Evolutionary conservation across 2,329 filamentous ascomycete species (phyloP), one percentile per base, ranked within the genome.

Genomic region (Xylariaceae sp.): DNA sequence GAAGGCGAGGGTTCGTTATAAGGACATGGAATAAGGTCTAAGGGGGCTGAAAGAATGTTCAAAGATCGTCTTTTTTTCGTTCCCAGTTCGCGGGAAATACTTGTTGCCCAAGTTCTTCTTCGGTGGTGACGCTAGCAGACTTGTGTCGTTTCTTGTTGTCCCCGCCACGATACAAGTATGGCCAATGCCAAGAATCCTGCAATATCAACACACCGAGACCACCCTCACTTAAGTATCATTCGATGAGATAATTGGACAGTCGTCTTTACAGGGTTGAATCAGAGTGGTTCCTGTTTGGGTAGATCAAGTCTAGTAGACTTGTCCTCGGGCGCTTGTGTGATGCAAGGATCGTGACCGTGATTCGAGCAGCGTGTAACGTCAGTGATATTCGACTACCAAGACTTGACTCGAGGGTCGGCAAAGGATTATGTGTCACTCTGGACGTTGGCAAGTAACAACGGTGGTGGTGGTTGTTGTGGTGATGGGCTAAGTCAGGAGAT

Each of bases 371-470:
- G n/a, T 42, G 40, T 41, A 52, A 53, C 50, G 53, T 28, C 22
- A 28, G 22, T 28, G 22, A 28, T 28, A 28, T 28, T 28, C 22
- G 22, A 28, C 22, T 7, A 28, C 22, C 22, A 5, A 55, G 50
- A 51, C 64, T 57, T 63, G 63, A 64, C 61, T 73, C 67, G 61
- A 65, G 64, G 69, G 48, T 72, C 71, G 65, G 73, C 69, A 70
- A 65, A 67, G 69, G 71, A 63, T 69, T 74, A 77, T 71, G 74
- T 73, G 70, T 76, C 69, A 77, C 75, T 78, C 75, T 72, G 73
- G 68, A 54, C 56, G 54, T 60, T 48, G 52, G 59, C 59, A 46
- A 54, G 47, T 52, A 46, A 49, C 53, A 55, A 49, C 55, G 53
- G 53, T 57, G 42, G 60, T 53, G 50, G 58, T 57, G 39, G 57